Conservation (phyloP, 768 basidiomycete genomes). For the Omphalotus guepiniiformis region DNA sequence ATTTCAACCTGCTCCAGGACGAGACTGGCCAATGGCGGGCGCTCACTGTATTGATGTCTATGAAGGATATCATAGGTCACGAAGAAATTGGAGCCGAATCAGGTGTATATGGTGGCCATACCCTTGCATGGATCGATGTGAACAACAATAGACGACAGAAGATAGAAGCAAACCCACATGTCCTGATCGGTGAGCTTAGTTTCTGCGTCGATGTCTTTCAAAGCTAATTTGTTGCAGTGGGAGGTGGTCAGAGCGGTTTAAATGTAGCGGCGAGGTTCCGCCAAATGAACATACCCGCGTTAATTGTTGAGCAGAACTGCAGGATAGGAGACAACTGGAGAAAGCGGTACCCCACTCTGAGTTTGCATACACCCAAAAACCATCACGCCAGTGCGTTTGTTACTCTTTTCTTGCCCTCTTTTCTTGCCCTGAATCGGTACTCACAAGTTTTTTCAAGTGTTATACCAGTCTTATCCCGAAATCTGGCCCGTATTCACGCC, state of each 20-base stretch:
- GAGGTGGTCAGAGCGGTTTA: conserved; percentile 32
- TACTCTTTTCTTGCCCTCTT: conserved; percentile 6
- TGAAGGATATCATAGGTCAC: conserved; percentile 31
- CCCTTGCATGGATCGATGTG: conserved; percentile 31
- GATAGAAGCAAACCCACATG: conserved; percentile 35
- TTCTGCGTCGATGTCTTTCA: neutral
- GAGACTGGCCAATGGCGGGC: conserved; percentile 29
- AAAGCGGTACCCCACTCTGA: conserved; percentile 54
- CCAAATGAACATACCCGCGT: conserved; percentile 45
- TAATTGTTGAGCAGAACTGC: conserved; percentile 55
- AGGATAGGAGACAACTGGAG: conserved; percentile 61
- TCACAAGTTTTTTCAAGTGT: conserved; percentile 23
- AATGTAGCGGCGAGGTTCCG: conserved; percentile 42
- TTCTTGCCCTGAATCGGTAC: neutral
- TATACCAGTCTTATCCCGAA: conserved; percentile 31
- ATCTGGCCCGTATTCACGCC: conserved; percentile 40
- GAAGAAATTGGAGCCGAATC: conserved; percentile 28
- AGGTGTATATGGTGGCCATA: conserved; percentile 31
- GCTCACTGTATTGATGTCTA: conserved; percentile 26
- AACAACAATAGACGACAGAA: conserved; percentile 26
- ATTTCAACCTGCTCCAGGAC: conserved; percentile 26
- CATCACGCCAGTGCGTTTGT: conserved; percentile 14
- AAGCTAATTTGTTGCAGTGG: conserved; percentile 18
- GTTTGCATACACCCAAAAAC: conserved; percentile 37
- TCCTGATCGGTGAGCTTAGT: conserved; percentile 31